phyloP scores from a whole-genome alignment of 257 asterid genomes.

The Pogostemon cablin region DNA sequence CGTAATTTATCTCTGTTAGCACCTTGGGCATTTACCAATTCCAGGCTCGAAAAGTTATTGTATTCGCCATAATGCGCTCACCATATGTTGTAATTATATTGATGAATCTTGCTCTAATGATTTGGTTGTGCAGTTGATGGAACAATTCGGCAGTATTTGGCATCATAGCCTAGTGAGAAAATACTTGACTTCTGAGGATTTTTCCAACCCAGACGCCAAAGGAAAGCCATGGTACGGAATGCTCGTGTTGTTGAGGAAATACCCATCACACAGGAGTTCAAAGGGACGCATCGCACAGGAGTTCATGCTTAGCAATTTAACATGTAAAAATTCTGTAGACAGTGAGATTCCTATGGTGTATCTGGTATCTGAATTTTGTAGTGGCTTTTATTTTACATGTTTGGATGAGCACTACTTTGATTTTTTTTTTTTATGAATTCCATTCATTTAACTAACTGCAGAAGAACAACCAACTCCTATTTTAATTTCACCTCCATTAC shows the following conservation, averaged over 20 bases:
- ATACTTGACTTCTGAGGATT: constrained; percentile 79
- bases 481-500: no score
- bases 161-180: constrained; percentile 87
- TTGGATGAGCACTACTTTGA: neutral
- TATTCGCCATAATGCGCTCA: neutral
- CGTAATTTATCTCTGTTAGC: neutral
- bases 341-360: neutral
- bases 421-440: neutral
- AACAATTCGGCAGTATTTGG: constrained; percentile 73
- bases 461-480: no score
- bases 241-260: constrained; percentile 80
- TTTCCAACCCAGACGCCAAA: constrained; percentile 60
- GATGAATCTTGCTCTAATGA: neutral
- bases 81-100: neutral
- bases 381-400: neutral
- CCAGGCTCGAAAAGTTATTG: neutral
- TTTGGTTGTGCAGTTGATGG: constrained; percentile 63
- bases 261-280: constrained; percentile 76
- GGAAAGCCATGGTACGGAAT: constrained; percentile 94
- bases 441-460: neutral
- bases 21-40: neutral
- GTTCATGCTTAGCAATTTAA: constrained; percentile 34
- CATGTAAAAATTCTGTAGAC: constrained; percentile 9
- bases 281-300: constrained; percentile 74
- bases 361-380: constrained; percentile 1